Conservation (phyloP, 176 grass and related monocot genomes). For the Oryza coarctata region DNA sequence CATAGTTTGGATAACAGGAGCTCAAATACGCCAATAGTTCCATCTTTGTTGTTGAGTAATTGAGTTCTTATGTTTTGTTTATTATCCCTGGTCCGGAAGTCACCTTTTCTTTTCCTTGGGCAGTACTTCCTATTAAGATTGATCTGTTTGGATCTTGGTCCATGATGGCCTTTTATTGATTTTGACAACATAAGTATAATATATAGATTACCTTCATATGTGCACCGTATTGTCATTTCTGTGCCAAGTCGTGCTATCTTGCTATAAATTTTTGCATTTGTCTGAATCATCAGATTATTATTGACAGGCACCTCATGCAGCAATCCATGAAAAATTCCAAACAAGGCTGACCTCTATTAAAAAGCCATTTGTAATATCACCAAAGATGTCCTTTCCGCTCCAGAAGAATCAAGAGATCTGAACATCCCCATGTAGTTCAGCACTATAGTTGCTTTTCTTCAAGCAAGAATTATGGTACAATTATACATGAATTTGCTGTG, state of each 20-base stretch:
- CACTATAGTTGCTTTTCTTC: slow-evolving; percentile 10
- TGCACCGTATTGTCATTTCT: neutral
- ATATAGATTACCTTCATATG: neutral
- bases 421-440: neutral
- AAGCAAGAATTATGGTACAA: slow-evolving; percentile 10
- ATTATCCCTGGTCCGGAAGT: neutral
- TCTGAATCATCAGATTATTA: neutral
- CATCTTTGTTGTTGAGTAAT: neutral
- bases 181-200: neutral
- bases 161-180: neutral
- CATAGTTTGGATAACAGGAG: neutral
- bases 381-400: neutral
- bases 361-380: neutral
- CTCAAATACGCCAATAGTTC: neutral
- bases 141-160: too few relatives aligned
- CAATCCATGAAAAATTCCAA: slow-evolving; percentile 39
- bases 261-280: neutral
- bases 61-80: neutral
- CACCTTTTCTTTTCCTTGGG: neutral
- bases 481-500: neutral
- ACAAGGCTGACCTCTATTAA: neutral
- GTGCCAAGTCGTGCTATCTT: neutral
- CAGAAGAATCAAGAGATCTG: neutral
- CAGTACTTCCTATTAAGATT: neutral
- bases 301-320: slow-evolving; percentile 48